A percentile compares a stretch with the other conserved stretches of the same genome.
Conservation (phyloP, 1,284 basidiomycete species). For the Tilletiopsis washingtonensis region DNA sequence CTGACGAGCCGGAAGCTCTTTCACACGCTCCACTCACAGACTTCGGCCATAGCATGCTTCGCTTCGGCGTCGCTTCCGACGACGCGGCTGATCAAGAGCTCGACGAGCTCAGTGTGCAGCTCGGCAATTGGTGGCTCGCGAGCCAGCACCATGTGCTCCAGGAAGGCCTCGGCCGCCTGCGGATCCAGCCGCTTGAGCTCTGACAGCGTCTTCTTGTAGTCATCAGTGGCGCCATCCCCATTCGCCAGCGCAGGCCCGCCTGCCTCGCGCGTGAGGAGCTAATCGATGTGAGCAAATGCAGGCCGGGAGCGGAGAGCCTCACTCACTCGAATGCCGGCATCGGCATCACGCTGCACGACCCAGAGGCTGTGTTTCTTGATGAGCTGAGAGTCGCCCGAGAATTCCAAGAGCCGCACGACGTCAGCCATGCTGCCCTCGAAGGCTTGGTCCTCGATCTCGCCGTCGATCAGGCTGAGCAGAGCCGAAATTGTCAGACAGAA, state of each 20-base stretch:
- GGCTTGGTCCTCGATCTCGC: conserved; percentile 11
- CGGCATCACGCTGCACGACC: conserved; percentile 28
- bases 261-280: conserved; percentile 14
- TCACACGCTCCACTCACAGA: too few species aligned
- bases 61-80: not conserved
- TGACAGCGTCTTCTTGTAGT: conserved; percentile 7
- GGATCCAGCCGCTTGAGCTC: conserved; percentile 21
- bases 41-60: not conserved
- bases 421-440: conserved; percentile 10
- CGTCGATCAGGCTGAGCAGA: too few species aligned
- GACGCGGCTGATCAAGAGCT: conserved; percentile 1
- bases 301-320: too few species aligned
- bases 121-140: conserved; percentile 20
- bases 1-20: not conserved
- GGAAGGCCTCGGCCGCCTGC: conserved; percentile 25
- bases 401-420: conserved; percentile 13
- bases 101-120: conserved; percentile 22
- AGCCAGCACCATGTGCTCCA: conserved; percentile 34
- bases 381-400: conserved; percentile 9
- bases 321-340: conserved; percentile 24
- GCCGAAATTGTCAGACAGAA: too few species aligned
- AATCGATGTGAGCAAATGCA: too few species aligned
- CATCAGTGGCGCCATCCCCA: conserved; percentile 14
- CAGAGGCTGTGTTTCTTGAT: conserved; percentile 24
- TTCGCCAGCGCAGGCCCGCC: conserved; percentile 2